Evolutionary conservation across 129 eudicot genomes (phyloP), one percentile per base, ranked within the genome.

Genomic region (Artemisia tridentata): DNA sequence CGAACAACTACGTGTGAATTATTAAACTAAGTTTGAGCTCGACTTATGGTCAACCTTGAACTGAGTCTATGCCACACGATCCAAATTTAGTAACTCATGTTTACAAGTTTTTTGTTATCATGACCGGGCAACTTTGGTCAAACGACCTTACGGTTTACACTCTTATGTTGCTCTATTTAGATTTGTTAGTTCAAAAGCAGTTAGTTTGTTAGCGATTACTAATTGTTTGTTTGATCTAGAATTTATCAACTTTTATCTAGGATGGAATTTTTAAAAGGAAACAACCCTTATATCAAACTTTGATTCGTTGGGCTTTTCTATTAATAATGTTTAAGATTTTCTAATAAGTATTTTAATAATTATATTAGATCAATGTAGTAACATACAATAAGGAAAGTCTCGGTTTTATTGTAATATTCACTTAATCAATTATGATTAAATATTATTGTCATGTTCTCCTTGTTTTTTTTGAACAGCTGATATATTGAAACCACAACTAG

Each of bases 371-470:
- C 52, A 29, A 31, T 34, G 9, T 6, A 31, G 41, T 31, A 6
- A 34, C 9, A 38, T 38, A 7, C 8, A 38, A 38, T 38, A 38
- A 38, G 10, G 45, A 55, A 55, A 55, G 61, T 55, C 23, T 55
- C 7, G 45, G 47, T 27, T 27, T 60, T 21, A 27, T 60, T 61
- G 46, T 61, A 27, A 61, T 11, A 17, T 29, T 61, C 66, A 27
- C 66, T 12, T 23, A 3, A 61, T 12, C 45, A 5, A 61, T 67
- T 62, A 67, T 29, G 1, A 47, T 75, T 68, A 11, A 56, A 54
- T 58, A 13, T 19, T 48, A 59, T 46, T 68, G 75, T 41, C 68
- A 68, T 58, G 69, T 75, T 57, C 74, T 66, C 74, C 53, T 57
- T 75, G 73, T 65, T 65, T 74, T 76, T 76, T 76, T 68, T n/a